phyloP scores from a whole-genome alignment of 2,329 filamentous ascomycete genomes.

The Exutisphaerella laricina region DNA sequence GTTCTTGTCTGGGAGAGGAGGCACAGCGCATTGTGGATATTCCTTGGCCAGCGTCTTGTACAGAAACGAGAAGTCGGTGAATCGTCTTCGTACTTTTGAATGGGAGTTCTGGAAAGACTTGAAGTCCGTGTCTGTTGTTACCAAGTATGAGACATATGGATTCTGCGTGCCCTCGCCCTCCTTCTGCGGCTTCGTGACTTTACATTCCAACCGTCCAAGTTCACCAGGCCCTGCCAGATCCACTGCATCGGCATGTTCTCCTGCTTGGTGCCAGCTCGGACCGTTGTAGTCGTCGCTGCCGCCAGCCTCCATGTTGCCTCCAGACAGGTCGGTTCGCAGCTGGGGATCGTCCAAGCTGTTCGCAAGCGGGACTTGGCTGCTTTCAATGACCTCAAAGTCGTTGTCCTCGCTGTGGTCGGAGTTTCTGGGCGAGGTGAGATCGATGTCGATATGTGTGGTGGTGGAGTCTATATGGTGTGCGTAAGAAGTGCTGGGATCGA shows the following conservation, averaged over 20 bases:
- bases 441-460: no score
- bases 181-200: constrained; percentile 77
- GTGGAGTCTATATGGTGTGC: no score
- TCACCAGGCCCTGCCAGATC: constrained; percentile 61
- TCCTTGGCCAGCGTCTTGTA: constrained; percentile 85
- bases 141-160: constrained; percentile 90
- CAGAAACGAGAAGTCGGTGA: constrained; percentile 96
- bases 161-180: constrained; percentile 97
- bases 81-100: constrained; percentile 78
- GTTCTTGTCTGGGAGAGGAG: constrained; percentile 94
- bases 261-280: constrained; percentile 63
- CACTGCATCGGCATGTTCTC: constrained; percentile 47
- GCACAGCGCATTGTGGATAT: constrained; percentile 86
- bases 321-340: no score
- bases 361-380: constrained; percentile 10
- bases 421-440: constrained; percentile 4
- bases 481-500: no score
- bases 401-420: constrained; percentile 8
- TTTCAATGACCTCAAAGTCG: constrained; percentile 19
- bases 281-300: constrained; percentile 67
- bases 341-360: no score
- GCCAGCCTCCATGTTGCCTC: constrained; percentile 28
- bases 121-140: constrained; percentile 90
- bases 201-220: constrained; percentile 73
- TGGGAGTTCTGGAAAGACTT: constrained; percentile 80